Evolutionary conservation across 1,139 yeast species (phyloP), one percentile per base, ranked within the genome.

Genomic region (Sugiyamaella grinbergsii): DNA sequence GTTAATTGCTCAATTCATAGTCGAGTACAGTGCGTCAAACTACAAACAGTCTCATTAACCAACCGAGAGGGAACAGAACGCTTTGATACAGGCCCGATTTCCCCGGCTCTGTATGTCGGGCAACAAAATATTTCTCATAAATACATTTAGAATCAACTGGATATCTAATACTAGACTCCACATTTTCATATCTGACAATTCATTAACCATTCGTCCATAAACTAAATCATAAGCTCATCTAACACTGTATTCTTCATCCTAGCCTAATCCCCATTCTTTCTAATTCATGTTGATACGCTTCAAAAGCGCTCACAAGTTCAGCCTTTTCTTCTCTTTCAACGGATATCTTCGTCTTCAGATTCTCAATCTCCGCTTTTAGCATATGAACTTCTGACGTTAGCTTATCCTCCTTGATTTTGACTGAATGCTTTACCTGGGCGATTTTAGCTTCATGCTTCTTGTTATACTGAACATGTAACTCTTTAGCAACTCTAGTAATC

Each of bases 401-500:
- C 11, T 42, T 39, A 18, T 47, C 47, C 32, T 50, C 48, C 15
- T 42, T 50, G 28, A 40, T 42, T 33, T 50, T 42, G n/a, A 50
- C 42, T 3, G 45, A 24, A 20, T 45, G 46, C 23, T 47, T 50
- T 57, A 81, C 65, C 28, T 78, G 75, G 22, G 72, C 72, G 5
- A 82, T 83, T 60, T 84, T 84, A 53, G 77, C 76, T 58, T 80
- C 85, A 62, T 85, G 93, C 62, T 85, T 85, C 47, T 81, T 78
- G 2, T 85, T 77, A 63, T 85, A 85, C 61, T 83, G 88, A 20
- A 76, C 72, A 61, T 84, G 85, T 11, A 85, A 70, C 58, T 82
- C 86, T 54, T 81, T 83, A 0, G 89, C 83, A 37, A 84, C 69
- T 57, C 77, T 75, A 54, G 80, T 80, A 28, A 83, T 68, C 56